Percentiles rank a stretch among this genome's conserved stretches.
These are phyloP conservation scores for Paraurostyla sp. DNA, from an alignment of 73 alveolate genomes.

Conservation along the genomic window DNA sequence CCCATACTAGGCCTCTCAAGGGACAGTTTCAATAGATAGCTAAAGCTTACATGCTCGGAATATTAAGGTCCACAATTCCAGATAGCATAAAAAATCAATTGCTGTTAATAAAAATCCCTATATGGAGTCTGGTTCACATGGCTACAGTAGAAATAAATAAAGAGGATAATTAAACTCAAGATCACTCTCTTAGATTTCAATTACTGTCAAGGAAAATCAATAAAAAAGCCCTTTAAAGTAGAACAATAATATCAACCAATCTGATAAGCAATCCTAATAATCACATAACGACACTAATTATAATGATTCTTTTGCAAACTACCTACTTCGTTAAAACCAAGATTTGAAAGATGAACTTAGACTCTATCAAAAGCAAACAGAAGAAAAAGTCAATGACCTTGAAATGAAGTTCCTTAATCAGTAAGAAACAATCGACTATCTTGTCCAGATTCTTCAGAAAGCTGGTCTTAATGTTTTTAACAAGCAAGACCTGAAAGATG, in stretches of 20 bases:
- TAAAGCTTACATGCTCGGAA: too few species aligned
- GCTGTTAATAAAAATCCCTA: too few species aligned
- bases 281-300: too few species aligned
- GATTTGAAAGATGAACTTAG: not conserved
- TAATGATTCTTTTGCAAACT: not conserved
- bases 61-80: too few species aligned
- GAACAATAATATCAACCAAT: not conserved
- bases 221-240: too few species aligned
- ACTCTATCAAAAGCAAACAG: not conserved
- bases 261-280: not conserved
- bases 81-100: too few species aligned
- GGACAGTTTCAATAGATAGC: too few species aligned
- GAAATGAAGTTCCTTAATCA: slow-evolving; percentile 31
- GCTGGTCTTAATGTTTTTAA: slow-evolving; percentile 24
- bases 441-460: not conserved
- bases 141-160: too few species aligned
- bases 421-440: slow-evolving; percentile 24
- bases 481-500: slow-evolving; percentile 10
- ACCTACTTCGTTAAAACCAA: not conserved
- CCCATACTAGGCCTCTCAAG: too few species aligned
- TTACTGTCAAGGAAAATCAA: not conserved
- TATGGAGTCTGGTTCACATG: too few species aligned
- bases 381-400: slow-evolving; percentile 1
- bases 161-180: not conserved
- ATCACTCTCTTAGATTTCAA: not conserved